Evolutionary conservation across 1,284 basidiomycete genomes (phyloP), one percentile per base, ranked within the genome.

Genomic region (Leccinum variabile): DNA sequence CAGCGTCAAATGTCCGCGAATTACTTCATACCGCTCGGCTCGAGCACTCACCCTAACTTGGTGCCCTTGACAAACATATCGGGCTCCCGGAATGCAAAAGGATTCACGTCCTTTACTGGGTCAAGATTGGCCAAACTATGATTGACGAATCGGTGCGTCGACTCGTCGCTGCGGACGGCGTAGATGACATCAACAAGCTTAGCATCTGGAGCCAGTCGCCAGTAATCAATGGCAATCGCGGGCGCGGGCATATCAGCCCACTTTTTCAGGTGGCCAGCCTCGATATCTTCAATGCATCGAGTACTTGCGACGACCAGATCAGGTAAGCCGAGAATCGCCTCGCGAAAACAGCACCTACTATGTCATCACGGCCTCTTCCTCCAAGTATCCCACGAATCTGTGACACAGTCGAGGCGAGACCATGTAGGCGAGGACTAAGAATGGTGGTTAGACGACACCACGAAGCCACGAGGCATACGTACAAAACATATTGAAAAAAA

Each of bases 401-500:
- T 98, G 97, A 66, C 92, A 94, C 1, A 87, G 84, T 60, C 82
- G 81, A 1, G 97, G 97, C 0, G 92, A 91, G 56, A 96, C 67
- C 60, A 96, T 75, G 75, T 97, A 97, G 28, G 88, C 84, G 35
- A 95, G 73, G 83, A 92, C 89, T 91, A 56, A 16, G 59, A 56
- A 61, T 61, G 30, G 60, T 56, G 56, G 63, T 59, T 59, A 70
- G 65, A 64, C 67, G 63, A 62, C 63, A 59, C 41, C 52, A 63
- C 60, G 63, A 61, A 57, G 56, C 63, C 67, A 65, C 62, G 62
- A 66, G 63, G 74, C n/a, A 54, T 66, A 75, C 84, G 65, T 74
- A 90, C 95, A 97, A 80, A 97, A 96, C 9, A 90, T 72, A 76
- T 97, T 96, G 77, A 92, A 95, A 78, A 94, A 95, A 39, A 95